A percentile compares a stretch with the other conserved stretches of the same genome.
phyloP scores from a whole-genome alignment of 2,329 filamentous ascomycete species.

The Penicillium sp. region DNA sequence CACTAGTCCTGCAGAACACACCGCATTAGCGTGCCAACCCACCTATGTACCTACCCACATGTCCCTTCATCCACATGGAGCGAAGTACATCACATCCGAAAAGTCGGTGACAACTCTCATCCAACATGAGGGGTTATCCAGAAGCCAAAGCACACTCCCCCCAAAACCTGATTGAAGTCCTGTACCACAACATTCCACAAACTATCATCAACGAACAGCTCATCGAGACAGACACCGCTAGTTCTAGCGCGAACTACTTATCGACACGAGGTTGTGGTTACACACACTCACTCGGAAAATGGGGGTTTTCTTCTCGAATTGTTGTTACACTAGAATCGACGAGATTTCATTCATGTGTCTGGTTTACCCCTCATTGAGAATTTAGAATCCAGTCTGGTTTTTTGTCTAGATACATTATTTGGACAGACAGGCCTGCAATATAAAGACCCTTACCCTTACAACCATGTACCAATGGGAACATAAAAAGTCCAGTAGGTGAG shows the following conservation, averaged over 20 bases:
- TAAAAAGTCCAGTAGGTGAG: background rate
- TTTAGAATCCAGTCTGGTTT: background rate
- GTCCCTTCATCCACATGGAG: background rate
- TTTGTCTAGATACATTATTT: too few relatives aligned
- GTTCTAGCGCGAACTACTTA: background rate
- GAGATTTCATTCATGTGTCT: background rate
- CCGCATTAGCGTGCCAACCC: background rate
- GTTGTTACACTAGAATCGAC: too few relatives aligned
- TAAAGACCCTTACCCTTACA: background rate
- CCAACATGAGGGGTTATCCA: background rate
- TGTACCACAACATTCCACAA: background rate
- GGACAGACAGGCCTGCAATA: background rate
- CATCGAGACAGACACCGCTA: background rate
- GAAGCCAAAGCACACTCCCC: background rate
- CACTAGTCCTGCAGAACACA: background rate
- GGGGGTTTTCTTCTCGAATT: background rate
- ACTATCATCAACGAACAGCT: background rate
- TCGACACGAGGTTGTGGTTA: background rate
- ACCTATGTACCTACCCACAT: background rate
- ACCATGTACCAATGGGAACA: background rate
- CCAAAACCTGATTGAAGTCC: background rate
- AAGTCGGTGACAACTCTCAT: conserved; percentile 2
- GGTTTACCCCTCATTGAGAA: background rate
- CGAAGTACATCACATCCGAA: background rate
- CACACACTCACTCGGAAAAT: background rate